Conservation (phyloP, 208 protist genomes). For the Trypanosoma scelopori region DNA sequence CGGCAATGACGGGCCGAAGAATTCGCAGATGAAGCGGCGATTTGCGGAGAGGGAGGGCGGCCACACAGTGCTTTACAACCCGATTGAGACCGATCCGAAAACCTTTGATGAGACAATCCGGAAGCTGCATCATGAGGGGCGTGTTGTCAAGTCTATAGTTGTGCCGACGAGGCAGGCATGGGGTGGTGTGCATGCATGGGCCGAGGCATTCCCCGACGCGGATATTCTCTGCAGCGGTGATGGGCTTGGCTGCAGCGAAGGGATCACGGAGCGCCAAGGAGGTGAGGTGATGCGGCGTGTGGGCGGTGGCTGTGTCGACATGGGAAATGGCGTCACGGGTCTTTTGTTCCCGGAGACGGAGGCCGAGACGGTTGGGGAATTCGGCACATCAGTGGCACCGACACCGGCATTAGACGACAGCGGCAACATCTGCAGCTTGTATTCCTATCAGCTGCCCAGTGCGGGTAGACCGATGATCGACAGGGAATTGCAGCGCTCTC, state of each 20-base stretch:
- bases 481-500: constrained; percentile 13
- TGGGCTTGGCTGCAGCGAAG: constrained; percentile 1
- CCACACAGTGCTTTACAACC: constrained; percentile 87
- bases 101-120: constrained; percentile 53
- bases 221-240: constrained; percentile 48
- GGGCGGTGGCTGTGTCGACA: constrained; percentile 50
- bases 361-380: constrained; percentile 26
- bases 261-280: neutral
- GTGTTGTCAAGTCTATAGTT: constrained; percentile 73
- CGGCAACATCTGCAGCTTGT: constrained; percentile 21
- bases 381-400: neutral
- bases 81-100: constrained; percentile 61
- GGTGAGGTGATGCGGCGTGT: constrained; percentile 10
- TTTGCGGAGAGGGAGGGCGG: constrained; percentile 42
- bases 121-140: constrained; percentile 62
- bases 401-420: neutral
- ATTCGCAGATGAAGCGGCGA: constrained; percentile 17
- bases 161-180: constrained; percentile 70
- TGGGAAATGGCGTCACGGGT: constrained; percentile 64
- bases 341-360: constrained; percentile 76
- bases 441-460: neutral
- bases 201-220: constrained; percentile 79
- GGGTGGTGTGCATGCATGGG: constrained; percentile 68
- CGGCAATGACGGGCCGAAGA: neutral
- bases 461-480: neutral